phyloP scores from a whole-genome alignment of 2,329 filamentous ascomycete genomes.

The Parascedosporium putredinis region DNA sequence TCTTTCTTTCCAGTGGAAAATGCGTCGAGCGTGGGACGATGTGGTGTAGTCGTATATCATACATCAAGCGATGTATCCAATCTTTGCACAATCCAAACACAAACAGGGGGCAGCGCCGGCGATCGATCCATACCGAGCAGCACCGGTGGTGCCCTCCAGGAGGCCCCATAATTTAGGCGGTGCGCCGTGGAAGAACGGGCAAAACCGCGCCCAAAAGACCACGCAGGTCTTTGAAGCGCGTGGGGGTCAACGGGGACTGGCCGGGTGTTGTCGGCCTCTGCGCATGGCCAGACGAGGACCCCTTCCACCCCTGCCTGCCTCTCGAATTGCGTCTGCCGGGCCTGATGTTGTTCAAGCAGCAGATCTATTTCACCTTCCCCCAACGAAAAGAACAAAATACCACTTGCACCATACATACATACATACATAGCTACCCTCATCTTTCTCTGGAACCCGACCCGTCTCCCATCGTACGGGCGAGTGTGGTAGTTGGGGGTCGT shows the following conservation, averaged over 20 bases:
- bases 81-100: too few relatives aligned
- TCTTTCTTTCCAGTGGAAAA: not conserved
- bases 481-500: constrained; percentile 1
- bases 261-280: too few relatives aligned
- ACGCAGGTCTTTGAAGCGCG: not conserved
- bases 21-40: not conserved
- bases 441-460: not conserved
- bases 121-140: constrained; percentile 1
- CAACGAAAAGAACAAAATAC: too few relatives aligned
- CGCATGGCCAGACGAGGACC: not conserved
- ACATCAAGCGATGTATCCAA: too few relatives aligned
- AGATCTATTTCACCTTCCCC: too few relatives aligned
- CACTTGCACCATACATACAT: not conserved
- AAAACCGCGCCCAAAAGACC: constrained; percentile 1
- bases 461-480: not conserved
- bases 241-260: not conserved
- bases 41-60: constrained; percentile 3
- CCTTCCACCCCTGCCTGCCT: not conserved
- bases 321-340: not conserved
- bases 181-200: not conserved
- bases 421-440: not conserved
- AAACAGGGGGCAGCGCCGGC: too few relatives aligned
- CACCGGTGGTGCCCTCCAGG: not conserved
- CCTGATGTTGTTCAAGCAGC: too few relatives aligned
- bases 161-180: not conserved